Evolutionary conservation across 140 eudicot genomes (phyloP).

Genomic region (Stevia rebaudiana): DNA sequence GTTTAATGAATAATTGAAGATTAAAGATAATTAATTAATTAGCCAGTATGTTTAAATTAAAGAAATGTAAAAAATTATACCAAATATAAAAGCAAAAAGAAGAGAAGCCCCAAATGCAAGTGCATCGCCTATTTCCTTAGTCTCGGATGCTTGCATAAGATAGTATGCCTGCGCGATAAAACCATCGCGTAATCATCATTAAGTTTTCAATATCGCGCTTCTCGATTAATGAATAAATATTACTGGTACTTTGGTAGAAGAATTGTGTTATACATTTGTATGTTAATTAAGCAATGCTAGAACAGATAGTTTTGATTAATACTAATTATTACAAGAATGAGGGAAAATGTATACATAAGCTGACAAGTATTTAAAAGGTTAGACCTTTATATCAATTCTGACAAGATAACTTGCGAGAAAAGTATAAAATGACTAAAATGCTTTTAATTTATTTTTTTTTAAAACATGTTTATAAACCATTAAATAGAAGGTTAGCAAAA

Average conservation of each 20-base stretch:
- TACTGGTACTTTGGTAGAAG: not conserved
- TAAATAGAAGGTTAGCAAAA: not conserved
- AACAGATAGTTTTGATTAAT: not conserved
- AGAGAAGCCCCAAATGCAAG: slow-evolving; percentile 56
- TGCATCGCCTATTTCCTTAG: slow-evolving; percentile 45
- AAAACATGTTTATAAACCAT: not conserved
- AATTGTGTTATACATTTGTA: not conserved
- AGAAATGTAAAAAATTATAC: slow-evolving; percentile 14
- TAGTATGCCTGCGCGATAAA: slow-evolving; percentile 30
- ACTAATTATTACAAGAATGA: not conserved
- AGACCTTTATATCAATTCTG: not conserved
- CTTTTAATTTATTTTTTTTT: not conserved
- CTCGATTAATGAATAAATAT: not conserved
- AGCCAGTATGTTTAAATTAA: not conserved
- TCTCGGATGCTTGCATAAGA: slow-evolving; percentile 50
- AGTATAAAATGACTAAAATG: not conserved
- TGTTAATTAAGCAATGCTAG: not conserved
- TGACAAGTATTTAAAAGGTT: not conserved
- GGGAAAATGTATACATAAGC: not conserved
- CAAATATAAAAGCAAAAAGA: slow-evolving; percentile 40
- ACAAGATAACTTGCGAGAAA: not conserved
- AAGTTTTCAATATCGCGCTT: not conserved
- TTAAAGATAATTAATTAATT: too few relatives aligned
- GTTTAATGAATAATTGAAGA: not conserved
- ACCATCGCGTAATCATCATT: not conserved